A percentile compares a stretch with the other conserved stretches of the same genome.
Conservation (phyloP, 305 asterid species). For the Coffea humblotiana region DNA sequence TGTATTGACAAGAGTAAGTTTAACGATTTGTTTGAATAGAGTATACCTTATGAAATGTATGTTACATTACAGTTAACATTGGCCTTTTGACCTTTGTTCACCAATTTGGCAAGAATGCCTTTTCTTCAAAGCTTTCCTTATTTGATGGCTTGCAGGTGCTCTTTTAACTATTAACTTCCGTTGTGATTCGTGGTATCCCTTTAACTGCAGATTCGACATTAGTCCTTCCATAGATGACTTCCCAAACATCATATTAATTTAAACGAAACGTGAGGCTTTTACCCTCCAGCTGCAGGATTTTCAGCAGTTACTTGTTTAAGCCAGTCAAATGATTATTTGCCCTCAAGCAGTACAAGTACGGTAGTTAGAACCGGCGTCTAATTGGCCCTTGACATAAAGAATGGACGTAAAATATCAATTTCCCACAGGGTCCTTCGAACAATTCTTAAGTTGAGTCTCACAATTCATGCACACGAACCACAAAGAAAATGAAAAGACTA, state of each 20-base stretch:
- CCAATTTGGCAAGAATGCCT: background rate
- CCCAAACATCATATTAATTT: background rate
- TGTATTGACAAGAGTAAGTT: background rate
- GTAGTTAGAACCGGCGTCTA: background rate
- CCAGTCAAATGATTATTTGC: background rate
- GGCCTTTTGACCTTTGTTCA: background rate
- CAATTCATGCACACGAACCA: background rate
- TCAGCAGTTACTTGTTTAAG: background rate
- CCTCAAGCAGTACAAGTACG: background rate
- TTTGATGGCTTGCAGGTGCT: background rate
- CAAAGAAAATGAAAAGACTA: background rate
- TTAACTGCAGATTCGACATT: background rate
- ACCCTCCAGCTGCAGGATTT: background rate
- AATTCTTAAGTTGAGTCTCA: background rate
- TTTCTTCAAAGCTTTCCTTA: background rate
- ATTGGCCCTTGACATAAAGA: background rate
- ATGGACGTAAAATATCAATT: background rate
- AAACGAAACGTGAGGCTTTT: background rate
- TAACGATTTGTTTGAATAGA: background rate
- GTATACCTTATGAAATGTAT: background rate
- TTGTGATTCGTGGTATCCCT: background rate
- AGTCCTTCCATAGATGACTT: background rate
- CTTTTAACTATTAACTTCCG: background rate
- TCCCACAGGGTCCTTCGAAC: background rate
- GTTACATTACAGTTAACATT: background rate